Evolutionary conservation across 306 rosid genomes (phyloP).

Genomic region (Glycyrrhiza uralensis): DNA sequence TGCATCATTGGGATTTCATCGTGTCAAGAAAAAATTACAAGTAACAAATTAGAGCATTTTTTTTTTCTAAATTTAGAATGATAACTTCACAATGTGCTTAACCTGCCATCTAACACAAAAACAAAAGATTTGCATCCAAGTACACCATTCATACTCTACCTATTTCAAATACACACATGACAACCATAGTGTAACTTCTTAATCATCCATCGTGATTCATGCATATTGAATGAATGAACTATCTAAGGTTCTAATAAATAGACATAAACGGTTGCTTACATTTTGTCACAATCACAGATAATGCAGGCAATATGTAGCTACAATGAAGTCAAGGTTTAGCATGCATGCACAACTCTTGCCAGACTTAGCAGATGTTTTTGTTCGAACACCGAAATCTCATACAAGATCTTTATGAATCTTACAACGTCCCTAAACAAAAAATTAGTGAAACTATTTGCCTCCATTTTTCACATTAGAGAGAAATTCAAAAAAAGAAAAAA

Average conservation of each 20-base stretch:
- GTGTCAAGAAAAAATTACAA: conserved; percentile 5
- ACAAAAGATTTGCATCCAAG: background rate
- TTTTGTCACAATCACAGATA: background rate
- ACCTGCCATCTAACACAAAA: background rate
- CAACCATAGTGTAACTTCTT: background rate
- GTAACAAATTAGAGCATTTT: background rate
- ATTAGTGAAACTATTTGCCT: background rate
- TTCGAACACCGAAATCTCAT: background rate
- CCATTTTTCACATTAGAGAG: background rate
- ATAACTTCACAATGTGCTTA: background rate
- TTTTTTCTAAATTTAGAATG: background rate
- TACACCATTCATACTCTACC: background rate
- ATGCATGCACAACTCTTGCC: background rate
- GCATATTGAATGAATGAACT: conserved; percentile 4
- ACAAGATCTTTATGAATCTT: background rate
- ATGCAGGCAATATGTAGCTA: background rate
- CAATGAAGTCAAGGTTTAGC: background rate
- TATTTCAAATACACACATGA: background rate
- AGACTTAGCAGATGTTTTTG: background rate
- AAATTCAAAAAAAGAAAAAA: background rate
- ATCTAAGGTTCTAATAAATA: background rate
- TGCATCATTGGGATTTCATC: conserved; percentile 6
- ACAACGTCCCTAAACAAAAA: background rate
- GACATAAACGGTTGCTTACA: background rate
- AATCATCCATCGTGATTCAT: conserved; percentile 11